A percentile compares a stretch with the other conserved stretches of the same genome.
phyloP scores from a whole-genome alignment of 257 asterid species.

The Rhazya stricta region DNA sequence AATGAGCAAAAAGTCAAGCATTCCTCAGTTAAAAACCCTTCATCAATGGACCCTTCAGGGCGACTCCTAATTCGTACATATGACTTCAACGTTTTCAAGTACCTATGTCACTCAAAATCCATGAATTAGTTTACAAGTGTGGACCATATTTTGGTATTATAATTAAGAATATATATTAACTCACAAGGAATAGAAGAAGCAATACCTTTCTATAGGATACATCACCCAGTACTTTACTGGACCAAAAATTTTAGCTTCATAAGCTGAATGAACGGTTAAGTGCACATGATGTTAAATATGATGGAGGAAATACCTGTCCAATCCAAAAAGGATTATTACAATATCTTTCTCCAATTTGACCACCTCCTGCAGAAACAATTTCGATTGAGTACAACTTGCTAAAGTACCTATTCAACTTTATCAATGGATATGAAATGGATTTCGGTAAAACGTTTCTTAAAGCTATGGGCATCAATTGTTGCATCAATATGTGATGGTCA shows the following conservation, averaged over 20 bases:
- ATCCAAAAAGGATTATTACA: not conserved
- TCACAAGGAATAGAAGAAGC: not conserved
- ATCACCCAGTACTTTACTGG: not conserved
- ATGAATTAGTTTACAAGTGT: not conserved
- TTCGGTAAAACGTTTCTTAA: not conserved
- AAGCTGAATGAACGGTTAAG: not conserved
- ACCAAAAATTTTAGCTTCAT: not conserved
- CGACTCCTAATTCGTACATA: not conserved
- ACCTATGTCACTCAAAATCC: too few relatives aligned
- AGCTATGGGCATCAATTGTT: not conserved
- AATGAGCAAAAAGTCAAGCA: not conserved
- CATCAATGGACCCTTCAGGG: slow-evolving; percentile 1
- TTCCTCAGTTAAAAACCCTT: not conserved
- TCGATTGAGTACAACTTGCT: not conserved
- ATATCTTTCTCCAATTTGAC: not conserved
- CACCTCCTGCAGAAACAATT: not conserved
- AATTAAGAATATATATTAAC: not conserved
- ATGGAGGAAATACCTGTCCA: slow-evolving; percentile 4
- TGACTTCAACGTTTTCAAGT: not conserved
- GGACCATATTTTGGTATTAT: too few relatives aligned
- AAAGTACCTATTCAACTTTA: slow-evolving; percentile 1
- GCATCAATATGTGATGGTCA: too few relatives aligned
- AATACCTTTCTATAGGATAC: not conserved
- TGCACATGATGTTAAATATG: slow-evolving; percentile 1
- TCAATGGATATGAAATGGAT: not conserved